These are phyloP conservation scores for Debaryomyces udenii DNA, from an alignment of 1,139 yeast species.

Conservation along the genomic window DNA sequence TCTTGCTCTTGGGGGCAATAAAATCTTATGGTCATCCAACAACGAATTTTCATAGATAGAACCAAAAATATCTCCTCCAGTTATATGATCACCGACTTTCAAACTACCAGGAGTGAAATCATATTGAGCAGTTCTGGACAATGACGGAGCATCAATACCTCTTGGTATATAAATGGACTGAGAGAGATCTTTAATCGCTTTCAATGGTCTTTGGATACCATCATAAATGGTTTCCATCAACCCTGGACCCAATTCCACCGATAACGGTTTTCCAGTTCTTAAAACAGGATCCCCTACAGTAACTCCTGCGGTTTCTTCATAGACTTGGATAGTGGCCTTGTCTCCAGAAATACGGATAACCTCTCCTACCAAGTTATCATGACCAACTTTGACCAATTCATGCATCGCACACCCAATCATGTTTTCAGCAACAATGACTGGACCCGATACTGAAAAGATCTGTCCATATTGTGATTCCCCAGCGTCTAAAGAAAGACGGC, in stretches of 20 bases:
- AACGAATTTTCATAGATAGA: constrained; percentile 91
- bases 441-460: constrained; percentile 94
- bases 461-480: constrained; percentile 82
- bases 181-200: constrained; percentile 82
- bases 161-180: constrained; percentile 96
- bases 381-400: constrained; percentile 97
- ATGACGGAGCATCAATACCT: constrained; percentile 96
- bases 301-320: constrained; percentile 99
- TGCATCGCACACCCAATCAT: constrained; percentile 99
- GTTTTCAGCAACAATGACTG: constrained; percentile 95
- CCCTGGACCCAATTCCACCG: constrained; percentile 99
- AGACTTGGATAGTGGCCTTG: constrained; percentile 97
- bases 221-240: constrained; percentile 98
- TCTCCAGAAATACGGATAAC: constrained; percentile 96
- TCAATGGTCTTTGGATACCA: constrained; percentile 98
- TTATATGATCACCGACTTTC: constrained; percentile 94
- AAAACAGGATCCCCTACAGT: constrained; percentile 98
- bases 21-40: constrained; percentile 86
- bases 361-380: constrained; percentile 95
- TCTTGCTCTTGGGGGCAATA: constrained; percentile 96
- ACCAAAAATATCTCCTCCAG: constrained; percentile 98
- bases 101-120: constrained; percentile 80
- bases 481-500: constrained; percentile 76
- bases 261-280: constrained; percentile 96
- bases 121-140: constrained; percentile 78